Evolutionary conservation across 2,329 filamentous ascomycete genomes (phyloP), one percentile per base, ranked within the genome.

Genomic region (Ilyonectria destructans): DNA sequence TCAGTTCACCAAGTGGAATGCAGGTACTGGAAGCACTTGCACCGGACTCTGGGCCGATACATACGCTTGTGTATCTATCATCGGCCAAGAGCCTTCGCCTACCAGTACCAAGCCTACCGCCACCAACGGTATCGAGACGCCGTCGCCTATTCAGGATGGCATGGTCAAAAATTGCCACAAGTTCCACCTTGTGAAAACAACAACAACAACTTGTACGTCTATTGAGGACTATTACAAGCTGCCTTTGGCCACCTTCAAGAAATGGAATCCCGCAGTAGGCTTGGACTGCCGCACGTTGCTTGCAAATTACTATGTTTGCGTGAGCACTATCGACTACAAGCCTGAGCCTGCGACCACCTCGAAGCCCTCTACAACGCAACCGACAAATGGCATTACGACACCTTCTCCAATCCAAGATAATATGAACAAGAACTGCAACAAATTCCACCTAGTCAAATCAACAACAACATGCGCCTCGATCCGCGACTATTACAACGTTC

Each of bases 101-200:
- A 33, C 26, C 26, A 26, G 26, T 10, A 40, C 37, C 8, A 37
- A 19, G n/a, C 37, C 37, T 40, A 40, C 12, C 37, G 48, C 68
- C 2, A 29, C 40, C 13, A 71, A 69, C 37, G 73, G 71, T 2
- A 72, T 78, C 56, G 48, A 70, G 3, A 80, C 77, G 15, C 79
- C 79, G 0, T 69, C 70, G 19, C 77, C 79, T 8, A 75, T 67
- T 15, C 77, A 80, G 60, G 58, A 72, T 2, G 74, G 74, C 57
- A 78, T 81, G 71, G 71, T 74, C 17, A 56, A 61, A 17, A 77
- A 77, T 69, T 80, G 78, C 49, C 71, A 79, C 35, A 75, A 68
- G 43, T 80, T 79, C 60, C 67, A 79, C 65, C 43, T 69, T 2
- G 76, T 79, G 6, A 62, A 69, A 33, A 48, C 48, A 2, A 26